Evolutionary conservation across 1,284 basidiomycete genomes (phyloP).

Genomic region (Paramarasmius palmivorus): DNA sequence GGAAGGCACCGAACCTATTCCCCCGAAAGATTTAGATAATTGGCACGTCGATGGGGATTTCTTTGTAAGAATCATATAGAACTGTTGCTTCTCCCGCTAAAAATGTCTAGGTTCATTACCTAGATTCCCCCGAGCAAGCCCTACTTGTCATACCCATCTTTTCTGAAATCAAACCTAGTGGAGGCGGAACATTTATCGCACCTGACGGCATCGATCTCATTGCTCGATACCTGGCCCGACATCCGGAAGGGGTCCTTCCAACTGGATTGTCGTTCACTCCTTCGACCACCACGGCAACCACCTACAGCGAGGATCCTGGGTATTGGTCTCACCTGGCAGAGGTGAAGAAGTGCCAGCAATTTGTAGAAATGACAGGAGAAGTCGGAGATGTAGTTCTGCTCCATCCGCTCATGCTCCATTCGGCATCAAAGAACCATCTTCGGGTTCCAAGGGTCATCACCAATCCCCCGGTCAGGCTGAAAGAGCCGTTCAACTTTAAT

Average conservation of each 20-base stretch:
- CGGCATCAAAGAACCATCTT: conserved; percentile 59
- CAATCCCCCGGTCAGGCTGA: conserved; percentile 58
- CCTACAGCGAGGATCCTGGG: conserved; percentile 38
- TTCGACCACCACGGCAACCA: conserved; percentile 35
- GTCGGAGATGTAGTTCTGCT: conserved; percentile 61
- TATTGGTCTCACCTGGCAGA: conserved; percentile 45
- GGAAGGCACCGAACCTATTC: conserved; percentile 30
- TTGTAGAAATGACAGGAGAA: conserved; percentile 58
- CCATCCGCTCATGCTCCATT: conserved; percentile 66
- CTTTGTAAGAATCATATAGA: conserved; percentile 37
- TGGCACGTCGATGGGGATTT: conserved; percentile 71
- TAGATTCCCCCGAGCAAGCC: conserved; percentile 63
- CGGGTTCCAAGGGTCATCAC: conserved; percentile 58
- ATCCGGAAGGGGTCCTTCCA: conserved; percentile 56
- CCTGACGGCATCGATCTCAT: conserved; percentile 53
- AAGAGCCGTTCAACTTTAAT: conserved; percentile 54
- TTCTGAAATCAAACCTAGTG: conserved; percentile 49
- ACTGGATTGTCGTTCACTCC: conserved; percentile 46
- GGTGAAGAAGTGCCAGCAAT: conserved; percentile 43
- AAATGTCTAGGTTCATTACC: conserved; percentile 47
- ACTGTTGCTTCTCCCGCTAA: not conserved
- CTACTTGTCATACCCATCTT: conserved; percentile 61
- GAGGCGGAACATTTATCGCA: conserved; percentile 58
- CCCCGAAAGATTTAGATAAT: conserved; percentile 49
- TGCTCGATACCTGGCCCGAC: conserved; percentile 52